Base-by-base conservation (phyloP, 441 rosid species). In the Pelargonium cotyledonis region DNA sequence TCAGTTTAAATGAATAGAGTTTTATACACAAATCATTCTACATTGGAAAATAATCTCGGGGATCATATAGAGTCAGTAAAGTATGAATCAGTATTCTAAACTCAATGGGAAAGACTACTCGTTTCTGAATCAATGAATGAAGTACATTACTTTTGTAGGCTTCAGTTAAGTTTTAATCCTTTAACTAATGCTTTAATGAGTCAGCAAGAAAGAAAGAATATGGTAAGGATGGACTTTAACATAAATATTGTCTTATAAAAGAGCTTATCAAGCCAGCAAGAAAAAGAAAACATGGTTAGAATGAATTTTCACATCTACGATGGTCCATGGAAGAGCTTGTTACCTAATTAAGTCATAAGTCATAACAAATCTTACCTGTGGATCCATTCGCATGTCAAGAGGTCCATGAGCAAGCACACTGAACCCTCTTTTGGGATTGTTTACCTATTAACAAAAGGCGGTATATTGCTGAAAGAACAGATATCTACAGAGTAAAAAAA, bases 381-480 rank as follows among this genome's bases (percentile, higher is more conserved):
- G 92, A 82, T 94, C 97, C 95, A 94, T 94, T 2, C 96, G 85
- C 99, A 94, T 94, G 68, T 94, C 99, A 77, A 94, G 99, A 75
- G 98, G 98, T 49, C 98, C 97, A 55, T 88, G 72, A 41, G 80
- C 84, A 72, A 89, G 90, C 51, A 88, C 86, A 43, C 97, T 87
- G 81, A 94, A 94, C 64, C 99, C 99, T 80, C 97, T 83, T 44
- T 82, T 84, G 0, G 97, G 92, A 84, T 84, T 84, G 81, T 94
- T 88, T 43, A 94, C 96, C 99, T 91, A 79, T 61, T 15, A 70
- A 69, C 58, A 49, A 60, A 10, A 38, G 15, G 29, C 29, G 58
- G 53, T 15, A 38, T 35, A 51, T 12, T 7, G 8, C 8, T 8
- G 15, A 29, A 23, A 23, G 16, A 26, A 63, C 7, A 35, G 15